Conservation (phyloP, 2,329 filamentous ascomycete genomes). For the Cytospora paraplurivora region DNA sequence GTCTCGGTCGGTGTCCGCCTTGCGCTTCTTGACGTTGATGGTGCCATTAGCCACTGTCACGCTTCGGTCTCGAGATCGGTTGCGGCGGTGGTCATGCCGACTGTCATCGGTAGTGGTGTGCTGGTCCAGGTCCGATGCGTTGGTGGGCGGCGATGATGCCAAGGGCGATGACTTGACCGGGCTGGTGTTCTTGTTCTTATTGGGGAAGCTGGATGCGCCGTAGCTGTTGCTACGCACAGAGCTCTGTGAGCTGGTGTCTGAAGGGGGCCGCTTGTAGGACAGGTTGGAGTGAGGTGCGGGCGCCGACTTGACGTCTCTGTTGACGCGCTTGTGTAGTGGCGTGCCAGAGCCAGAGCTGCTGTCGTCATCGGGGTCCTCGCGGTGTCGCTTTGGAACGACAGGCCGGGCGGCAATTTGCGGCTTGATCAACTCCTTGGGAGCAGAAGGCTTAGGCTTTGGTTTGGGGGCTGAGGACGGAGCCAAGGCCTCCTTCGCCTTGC, state of each 20-base stretch:
- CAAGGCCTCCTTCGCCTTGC: constrained; percentile 35
- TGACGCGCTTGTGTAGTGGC: constrained; percentile 60
- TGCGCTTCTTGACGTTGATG: constrained; percentile 33
- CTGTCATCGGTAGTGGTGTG: constrained; percentile 34
- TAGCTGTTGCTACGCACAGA: constrained; percentile 42
- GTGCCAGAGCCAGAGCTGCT: constrained; percentile 63
- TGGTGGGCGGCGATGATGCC: constrained; percentile 66
- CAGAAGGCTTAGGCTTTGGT: constrained; percentile 43
- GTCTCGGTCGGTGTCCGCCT: constrained; percentile 29
- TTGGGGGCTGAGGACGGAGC: constrained; percentile 31
- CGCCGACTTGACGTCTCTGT: constrained; percentile 43
- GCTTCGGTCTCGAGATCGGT: constrained; percentile 31
- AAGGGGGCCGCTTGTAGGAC: constrained; percentile 32
- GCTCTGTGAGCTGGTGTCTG: constrained; percentile 50
- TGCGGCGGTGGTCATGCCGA: constrained; percentile 29
- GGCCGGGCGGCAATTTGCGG: constrained; percentile 34
- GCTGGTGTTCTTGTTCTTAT: constrained; percentile 56
- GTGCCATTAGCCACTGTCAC: constrained; percentile 32
- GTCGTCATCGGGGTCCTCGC: constrained; percentile 52
- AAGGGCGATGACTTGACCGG: constrained; percentile 66
- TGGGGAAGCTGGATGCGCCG: constrained; percentile 37
- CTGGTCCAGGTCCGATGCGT: constrained; percentile 63
- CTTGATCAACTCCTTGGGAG: constrained; percentile 39
- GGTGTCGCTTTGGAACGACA: constrained; percentile 51
- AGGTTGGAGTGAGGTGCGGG: constrained; percentile 17